These are phyloP conservation scores for Blastocystis sp. DNA, from an alignment of 352 stramenopile species.

Conservation along the genomic window DNA sequence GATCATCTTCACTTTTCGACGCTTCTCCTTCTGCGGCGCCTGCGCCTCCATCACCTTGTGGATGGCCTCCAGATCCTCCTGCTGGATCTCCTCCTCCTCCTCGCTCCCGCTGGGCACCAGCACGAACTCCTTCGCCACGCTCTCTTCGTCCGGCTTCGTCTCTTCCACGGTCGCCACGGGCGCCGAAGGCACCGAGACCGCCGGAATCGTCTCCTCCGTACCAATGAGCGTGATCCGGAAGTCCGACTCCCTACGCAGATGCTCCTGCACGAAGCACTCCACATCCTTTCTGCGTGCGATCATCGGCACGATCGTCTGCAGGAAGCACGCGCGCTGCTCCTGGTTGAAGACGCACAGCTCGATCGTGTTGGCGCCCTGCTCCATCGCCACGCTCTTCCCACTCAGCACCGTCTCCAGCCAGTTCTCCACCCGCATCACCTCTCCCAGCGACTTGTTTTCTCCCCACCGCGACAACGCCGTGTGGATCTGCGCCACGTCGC, in stretches of 20 bases:
- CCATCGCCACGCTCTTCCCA: conserved; percentile 26
- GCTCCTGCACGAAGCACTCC: conserved; percentile 52
- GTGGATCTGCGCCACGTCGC: conserved; percentile 8
- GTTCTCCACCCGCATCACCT: not conserved
- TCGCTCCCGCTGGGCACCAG: not conserved
- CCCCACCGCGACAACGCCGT: not conserved
- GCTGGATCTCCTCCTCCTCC: conserved; percentile 5
- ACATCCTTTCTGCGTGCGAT: conserved; percentile 22
- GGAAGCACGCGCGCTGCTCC: conserved; percentile 10
- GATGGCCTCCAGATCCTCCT: conserved; percentile 14
- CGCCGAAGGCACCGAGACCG: not conserved
- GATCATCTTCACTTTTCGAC: conserved; percentile 29
- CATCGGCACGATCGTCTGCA: not conserved
- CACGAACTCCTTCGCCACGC: not conserved
- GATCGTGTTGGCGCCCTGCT: conserved; percentile 35
- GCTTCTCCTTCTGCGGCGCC: not conserved
- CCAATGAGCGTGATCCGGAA: conserved; percentile 25
- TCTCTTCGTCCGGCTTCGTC: not conserved
- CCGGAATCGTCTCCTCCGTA: conserved; percentile 33
- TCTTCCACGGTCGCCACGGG: not conserved
- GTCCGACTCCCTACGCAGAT: not conserved
- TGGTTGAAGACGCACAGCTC: conserved; percentile 21
- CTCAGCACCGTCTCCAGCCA: conserved; percentile 24
- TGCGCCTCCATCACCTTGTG: not conserved
- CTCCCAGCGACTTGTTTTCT: not conserved